Conservation (phyloP, 2,329 filamentous ascomycete genomes). For the Cryoendolithus antarcticus region DNA sequence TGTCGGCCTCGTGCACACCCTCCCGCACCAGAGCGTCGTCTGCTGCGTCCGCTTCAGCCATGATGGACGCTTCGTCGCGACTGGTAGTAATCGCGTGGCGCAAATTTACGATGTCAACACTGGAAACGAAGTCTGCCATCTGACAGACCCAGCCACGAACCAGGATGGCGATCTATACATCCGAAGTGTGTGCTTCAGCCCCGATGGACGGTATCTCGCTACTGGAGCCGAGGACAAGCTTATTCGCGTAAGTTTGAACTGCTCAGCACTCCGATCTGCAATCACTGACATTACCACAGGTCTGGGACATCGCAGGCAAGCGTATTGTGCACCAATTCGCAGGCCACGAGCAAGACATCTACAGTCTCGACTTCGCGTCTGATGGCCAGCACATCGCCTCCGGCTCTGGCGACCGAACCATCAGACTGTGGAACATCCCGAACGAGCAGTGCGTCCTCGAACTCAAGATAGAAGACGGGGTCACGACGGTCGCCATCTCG, state of each 20-base stretch:
- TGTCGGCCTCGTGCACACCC: slow-evolving; percentile 84
- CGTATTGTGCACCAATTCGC: slow-evolving; percentile 84
- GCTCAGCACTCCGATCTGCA: background rate
- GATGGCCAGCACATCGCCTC: slow-evolving; percentile 92
- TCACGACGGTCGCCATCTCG: slow-evolving; percentile 94
- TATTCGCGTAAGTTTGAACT: slow-evolving; percentile 44
- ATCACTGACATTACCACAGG: slow-evolving; percentile 36
- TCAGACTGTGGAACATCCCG: slow-evolving; percentile 92
- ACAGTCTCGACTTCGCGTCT: slow-evolving; percentile 86
- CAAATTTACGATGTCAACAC: slow-evolving; percentile 92
- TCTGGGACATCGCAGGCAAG: slow-evolving; percentile 82
- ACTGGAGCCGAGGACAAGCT: slow-evolving; percentile 97
- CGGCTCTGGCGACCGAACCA: slow-evolving; percentile 85
- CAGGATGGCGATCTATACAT: slow-evolving; percentile 92
- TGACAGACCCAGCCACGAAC: slow-evolving; percentile 80
- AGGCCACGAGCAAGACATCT: slow-evolving; percentile 98
- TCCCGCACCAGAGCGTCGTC: slow-evolving; percentile 89
- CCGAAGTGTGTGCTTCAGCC: slow-evolving; percentile 95
- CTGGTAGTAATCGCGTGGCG: slow-evolving; percentile 96
- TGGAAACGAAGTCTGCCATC: slow-evolving; percentile 75
- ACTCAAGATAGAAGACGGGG: slow-evolving; percentile 87
- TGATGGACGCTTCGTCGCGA: slow-evolving; percentile 91
- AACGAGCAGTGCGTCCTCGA: slow-evolving; percentile 69
- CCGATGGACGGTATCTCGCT: slow-evolving; percentile 83
- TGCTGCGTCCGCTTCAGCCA: slow-evolving; percentile 96